These are phyloP conservation scores for Pythium volutum DNA, from an alignment of 352 stramenopile species.

Conservation along the genomic window DNA sequence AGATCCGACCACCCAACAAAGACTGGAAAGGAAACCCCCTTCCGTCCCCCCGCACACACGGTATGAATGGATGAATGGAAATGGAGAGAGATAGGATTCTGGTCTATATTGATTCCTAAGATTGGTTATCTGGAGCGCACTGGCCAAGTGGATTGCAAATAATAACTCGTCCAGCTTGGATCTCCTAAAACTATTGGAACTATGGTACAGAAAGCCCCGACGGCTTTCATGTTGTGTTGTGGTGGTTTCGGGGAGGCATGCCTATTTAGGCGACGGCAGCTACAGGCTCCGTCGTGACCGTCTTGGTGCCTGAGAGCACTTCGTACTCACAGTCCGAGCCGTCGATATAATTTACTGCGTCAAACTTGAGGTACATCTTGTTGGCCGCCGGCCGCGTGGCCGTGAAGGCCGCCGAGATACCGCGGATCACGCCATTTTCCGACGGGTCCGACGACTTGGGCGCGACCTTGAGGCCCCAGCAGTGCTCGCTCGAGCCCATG, in stretches of 20 bases:
- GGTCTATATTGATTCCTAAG: conserved; percentile 2
- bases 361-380: conserved; percentile 80
- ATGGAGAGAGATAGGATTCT: too few species aligned
- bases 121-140: background rate
- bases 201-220: conserved; percentile 11
- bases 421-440: conserved; percentile 62
- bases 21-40: too few species aligned
- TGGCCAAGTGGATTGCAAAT: background rate
- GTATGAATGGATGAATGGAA: background rate
- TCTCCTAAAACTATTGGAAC: conserved; percentile 6
- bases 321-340: conserved; percentile 63
- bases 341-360: conserved; percentile 74
- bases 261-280: background rate
- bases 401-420: conserved; percentile 66
- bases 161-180: background rate
- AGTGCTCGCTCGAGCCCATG: conserved; percentile 56
- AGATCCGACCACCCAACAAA: background rate
- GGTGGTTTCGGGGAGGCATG: background rate
- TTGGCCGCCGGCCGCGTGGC: conserved; percentile 42
- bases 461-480: conserved; percentile 69
- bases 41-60: too few species aligned
- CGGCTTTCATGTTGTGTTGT: background rate
- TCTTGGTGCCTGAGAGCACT: conserved; percentile 65
- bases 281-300: conserved; percentile 22
- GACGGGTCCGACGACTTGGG: conserved; percentile 48